Percentiles rank a stretch among this genome's conserved stretches.
Conservation (phyloP, 2,329 filamentous ascomycete genomes). For the Byssoonygena ceratinophila region DNA sequence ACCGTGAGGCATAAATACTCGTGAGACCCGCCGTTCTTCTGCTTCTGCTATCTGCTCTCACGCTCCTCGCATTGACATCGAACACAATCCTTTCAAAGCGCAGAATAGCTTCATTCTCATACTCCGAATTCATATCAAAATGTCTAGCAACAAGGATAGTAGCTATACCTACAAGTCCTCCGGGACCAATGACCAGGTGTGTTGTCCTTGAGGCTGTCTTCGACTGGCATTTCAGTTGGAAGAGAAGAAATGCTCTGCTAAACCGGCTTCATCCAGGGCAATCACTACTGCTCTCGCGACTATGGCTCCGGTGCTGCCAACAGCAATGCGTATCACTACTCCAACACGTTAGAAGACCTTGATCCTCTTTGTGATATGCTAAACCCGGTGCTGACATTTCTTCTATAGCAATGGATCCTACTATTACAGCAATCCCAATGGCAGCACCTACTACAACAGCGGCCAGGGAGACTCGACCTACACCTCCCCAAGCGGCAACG, state of each 20-base stretch:
- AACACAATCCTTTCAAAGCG: too few species aligned
- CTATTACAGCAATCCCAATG: constrained; percentile 61
- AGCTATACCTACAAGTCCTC: constrained; percentile 34
- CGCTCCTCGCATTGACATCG: neutral
- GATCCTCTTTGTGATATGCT: neutral
- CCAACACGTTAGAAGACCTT: constrained; percentile 44
- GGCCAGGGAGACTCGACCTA: constrained; percentile 51
- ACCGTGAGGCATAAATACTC: too few species aligned
- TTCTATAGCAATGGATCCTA: constrained; percentile 53
- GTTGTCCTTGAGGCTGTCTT: constrained; percentile 9
- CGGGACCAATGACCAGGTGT: constrained; percentile 55
- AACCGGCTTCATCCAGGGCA: constrained; percentile 42
- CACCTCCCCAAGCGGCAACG: constrained; percentile 44
- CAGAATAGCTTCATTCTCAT: neutral
- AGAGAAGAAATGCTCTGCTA: neutral
- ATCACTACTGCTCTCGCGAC: constrained; percentile 56
- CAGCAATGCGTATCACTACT: constrained; percentile 52
- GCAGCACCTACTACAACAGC: constrained; percentile 58
- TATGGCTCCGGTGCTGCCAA: constrained; percentile 49
- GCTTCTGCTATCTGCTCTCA: too few species aligned
- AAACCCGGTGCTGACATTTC: neutral
- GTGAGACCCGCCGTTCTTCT: too few species aligned
- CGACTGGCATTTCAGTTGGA: neutral
- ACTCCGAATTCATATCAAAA: neutral
- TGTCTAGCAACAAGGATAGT: constrained; percentile 12